Base-by-base conservation (phyloP, 2,329 filamentous ascomycete genomes). In the Botrytis tulipae region DNA sequence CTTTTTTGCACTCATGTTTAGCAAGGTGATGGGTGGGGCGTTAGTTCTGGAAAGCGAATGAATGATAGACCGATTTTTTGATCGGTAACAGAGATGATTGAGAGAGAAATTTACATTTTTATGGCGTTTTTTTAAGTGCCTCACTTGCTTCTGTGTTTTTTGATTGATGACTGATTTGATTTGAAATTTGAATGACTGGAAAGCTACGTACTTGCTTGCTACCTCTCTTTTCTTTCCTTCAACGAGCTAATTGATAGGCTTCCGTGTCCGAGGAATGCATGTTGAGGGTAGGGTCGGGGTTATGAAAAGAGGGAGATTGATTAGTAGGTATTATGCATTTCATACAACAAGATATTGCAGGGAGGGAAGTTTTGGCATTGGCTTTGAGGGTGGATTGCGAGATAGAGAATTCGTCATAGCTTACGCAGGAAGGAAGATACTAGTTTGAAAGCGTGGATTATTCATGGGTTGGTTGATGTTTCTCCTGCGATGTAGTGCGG, bases 21-120 rank as follows among this genome's bases (percentile, higher is more conserved):
- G 35, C 48, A 62, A 69, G 66, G 66, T 69, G 48, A 32, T 69
- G 66, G 66, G 48, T 57, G 51, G 48, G 66, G 66, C 66, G 66
- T 69, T 57, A 57, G 48, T 69, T 69, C 66, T 69, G 66, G 66
- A 69, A 57, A 69, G 25, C 48, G 66, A 74, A 74, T 73, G 76
- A 71, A 76, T 77, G 76, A 77, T 78, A 76, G 76, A 74, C 70
- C 71, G 70, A 60, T 68, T 74, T 51, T 72, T 68, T 73, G 70
- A 67, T 65, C 48, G 66, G 18, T 32, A 37, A 67, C 5, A 48
- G 20, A 70, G 69, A 29, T 63, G 57, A 48, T 51, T 65, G 57
- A 63, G 29, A 46, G 48, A 57, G 37, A 57, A 42, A 57, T 59
- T 44, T 57, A 69, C 35, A 69, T 59, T 69, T 57, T 57, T 40